Percentiles rank a stretch among this genome's conserved stretches.
Conservation (phyloP, 345 rosid species). For the Gossypium thurberi region DNA sequence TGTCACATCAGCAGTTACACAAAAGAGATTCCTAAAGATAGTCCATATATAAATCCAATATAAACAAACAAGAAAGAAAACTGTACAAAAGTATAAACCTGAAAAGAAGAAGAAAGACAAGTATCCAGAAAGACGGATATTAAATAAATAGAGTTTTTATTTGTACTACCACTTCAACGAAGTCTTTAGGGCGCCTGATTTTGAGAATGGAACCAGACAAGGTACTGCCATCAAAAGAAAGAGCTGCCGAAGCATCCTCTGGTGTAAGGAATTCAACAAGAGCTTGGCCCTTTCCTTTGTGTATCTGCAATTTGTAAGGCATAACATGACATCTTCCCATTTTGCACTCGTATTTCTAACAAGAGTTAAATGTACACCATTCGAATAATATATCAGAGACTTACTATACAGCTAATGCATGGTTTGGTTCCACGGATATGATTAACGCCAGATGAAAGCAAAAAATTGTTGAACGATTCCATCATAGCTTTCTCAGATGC, state of each 20-base stretch:
- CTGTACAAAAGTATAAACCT: not conserved
- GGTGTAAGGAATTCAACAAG: slow-evolving; percentile 92
- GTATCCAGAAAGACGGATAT: slow-evolving; percentile 5
- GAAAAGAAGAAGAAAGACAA: not conserved
- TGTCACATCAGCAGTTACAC: slow-evolving; percentile 3
- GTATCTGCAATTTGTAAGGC: slow-evolving; percentile 43
- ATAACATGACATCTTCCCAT: slow-evolving; percentile 10
- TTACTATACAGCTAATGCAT: slow-evolving; percentile 87
- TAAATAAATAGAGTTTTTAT: slow-evolving; percentile 21
- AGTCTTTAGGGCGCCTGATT: slow-evolving; percentile 86
- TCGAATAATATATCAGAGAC: slow-evolving; percentile 28
- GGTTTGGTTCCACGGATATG: slow-evolving; percentile 63
- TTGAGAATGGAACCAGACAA: slow-evolving; percentile 60
- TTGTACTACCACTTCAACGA: slow-evolving; percentile 74
- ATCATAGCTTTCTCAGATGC: slow-evolving; percentile 74
- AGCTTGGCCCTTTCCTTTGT: slow-evolving; percentile 79
- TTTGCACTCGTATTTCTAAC: slow-evolving; percentile 13
- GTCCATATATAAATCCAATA: not conserved
- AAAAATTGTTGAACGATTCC: slow-evolving; percentile 52
- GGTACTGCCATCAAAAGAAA: slow-evolving; percentile 62
- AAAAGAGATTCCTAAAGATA: not conserved
- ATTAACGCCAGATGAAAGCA: slow-evolving; percentile 63
- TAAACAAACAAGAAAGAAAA: not conserved
- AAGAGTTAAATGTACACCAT: slow-evolving; percentile 16
- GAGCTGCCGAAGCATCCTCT: slow-evolving; percentile 90